Percentiles rank a stretch among this genome's conserved stretches.
phyloP scores from a whole-genome alignment of 805 yeast species.

The Scheffersomyces ergatensis region DNA sequence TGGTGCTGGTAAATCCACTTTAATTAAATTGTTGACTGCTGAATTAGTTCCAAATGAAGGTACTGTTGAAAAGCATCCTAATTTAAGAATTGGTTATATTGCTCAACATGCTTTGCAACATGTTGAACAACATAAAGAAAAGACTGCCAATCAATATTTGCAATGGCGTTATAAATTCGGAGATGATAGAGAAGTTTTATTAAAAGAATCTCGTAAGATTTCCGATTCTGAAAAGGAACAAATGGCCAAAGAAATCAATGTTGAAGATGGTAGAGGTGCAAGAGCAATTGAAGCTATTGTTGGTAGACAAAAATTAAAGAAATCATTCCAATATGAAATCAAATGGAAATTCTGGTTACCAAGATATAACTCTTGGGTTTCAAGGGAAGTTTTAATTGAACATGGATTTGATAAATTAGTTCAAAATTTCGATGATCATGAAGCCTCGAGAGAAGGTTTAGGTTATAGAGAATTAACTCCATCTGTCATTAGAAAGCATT shows the following conservation, averaged over 20 bases:
- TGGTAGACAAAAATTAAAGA: conserved; percentile 96
- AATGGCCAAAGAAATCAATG: conserved; percentile 75
- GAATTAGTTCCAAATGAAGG: conserved; percentile 86
- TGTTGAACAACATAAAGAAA: conserved; percentile 95
- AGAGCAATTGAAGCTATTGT: conserved; percentile 91
- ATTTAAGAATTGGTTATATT: conserved; percentile 95
- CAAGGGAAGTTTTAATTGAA: conserved; percentile 76
- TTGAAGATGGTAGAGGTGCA: conserved; percentile 84
- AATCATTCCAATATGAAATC: conserved; percentile 93
- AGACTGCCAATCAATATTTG: conserved; percentile 94
- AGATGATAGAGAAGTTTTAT: conserved; percentile 93
- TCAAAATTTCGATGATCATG: conserved; percentile 47
- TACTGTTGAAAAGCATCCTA: conserved; percentile 95
- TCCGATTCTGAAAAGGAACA: conserved; percentile 70
- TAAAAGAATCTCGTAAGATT: conserved; percentile 90
- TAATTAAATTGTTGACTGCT: conserved; percentile 89
- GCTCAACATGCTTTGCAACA: conserved; percentile 98
- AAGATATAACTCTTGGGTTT: conserved; percentile 89
- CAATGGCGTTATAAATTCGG: conserved; percentile 99
- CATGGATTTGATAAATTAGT: conserved; percentile 47
- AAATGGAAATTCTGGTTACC: conserved; percentile 89
- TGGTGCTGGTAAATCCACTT: conserved; percentile 98
- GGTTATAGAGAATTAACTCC: conserved; percentile 64
- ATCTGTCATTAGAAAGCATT: conserved; percentile 90
- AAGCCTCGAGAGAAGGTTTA: conserved; percentile 48